These are phyloP conservation scores for Kurtzmaniella natalensis DNA, from an alignment of 1,139 yeast species.

Conservation along the genomic window DNA sequence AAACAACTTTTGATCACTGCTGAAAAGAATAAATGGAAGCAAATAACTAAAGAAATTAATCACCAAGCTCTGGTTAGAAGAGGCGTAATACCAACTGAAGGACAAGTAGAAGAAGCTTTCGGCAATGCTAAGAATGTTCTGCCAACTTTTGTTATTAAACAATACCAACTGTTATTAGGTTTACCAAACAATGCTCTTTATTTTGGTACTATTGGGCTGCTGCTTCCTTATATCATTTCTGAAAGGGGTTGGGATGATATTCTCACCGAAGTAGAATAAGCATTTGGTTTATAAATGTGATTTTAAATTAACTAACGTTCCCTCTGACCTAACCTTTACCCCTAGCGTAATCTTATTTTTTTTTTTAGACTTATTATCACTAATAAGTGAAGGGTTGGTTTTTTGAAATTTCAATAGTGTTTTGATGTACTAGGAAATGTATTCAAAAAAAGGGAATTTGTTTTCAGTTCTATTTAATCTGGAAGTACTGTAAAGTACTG, in stretches of 20 bases:
- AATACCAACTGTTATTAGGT: slow-evolving; percentile 38
- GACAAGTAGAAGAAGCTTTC: slow-evolving; percentile 7
- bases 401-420: too few relatives aligned
- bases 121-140: slow-evolving; percentile 30
- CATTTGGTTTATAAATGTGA: too few relatives aligned
- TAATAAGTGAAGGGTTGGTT: too few relatives aligned
- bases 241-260: slow-evolving; percentile 39
- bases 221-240: slow-evolving; percentile 39
- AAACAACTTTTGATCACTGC: slow-evolving; percentile 38
- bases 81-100: slow-evolving; percentile 8
- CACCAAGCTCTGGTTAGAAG: slow-evolving; percentile 17
- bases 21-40: slow-evolving; percentile 46
- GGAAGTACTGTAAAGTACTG: too few relatives aligned
- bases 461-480: too few relatives aligned
- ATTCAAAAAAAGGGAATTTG: too few relatives aligned
- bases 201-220: slow-evolving; percentile 38
- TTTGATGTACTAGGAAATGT: too few relatives aligned
- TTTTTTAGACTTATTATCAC: too few relatives aligned
- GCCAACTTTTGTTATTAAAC: slow-evolving; percentile 44
- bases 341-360: too few relatives aligned
- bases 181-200: slow-evolving; percentile 36
- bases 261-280: slow-evolving; percentile 3
- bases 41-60: slow-evolving; percentile 42
- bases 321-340: too few relatives aligned
- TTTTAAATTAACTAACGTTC: too few relatives aligned